Conservation (phyloP, 2,329 filamentous ascomycete species). For the Metarhizium guizhouense region DNA sequence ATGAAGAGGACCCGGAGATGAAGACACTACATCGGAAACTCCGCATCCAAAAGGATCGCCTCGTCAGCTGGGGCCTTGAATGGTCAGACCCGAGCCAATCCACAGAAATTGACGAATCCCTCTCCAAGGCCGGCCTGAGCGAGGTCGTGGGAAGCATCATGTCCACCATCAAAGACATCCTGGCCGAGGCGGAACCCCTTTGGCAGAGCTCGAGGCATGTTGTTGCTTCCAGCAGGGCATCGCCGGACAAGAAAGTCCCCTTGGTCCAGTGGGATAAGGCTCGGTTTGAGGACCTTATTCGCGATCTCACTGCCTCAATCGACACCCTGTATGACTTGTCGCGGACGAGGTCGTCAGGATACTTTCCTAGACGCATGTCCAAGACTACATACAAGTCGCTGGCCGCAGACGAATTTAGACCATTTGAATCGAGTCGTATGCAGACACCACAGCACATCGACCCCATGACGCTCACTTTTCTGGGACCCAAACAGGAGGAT, state of each 20-base stretch:
- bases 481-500: slow-evolving; percentile 31
- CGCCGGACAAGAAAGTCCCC: slow-evolving; percentile 44
- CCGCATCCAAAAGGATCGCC: slow-evolving; percentile 69
- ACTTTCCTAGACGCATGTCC: slow-evolving; percentile 20
- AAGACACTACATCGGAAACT: slow-evolving; percentile 66
- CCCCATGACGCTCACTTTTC: slow-evolving; percentile 40
- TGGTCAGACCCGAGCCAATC: slow-evolving; percentile 67
- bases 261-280: slow-evolving; percentile 58
- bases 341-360: slow-evolving; percentile 46
- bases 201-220: slow-evolving; percentile 51
- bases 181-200: slow-evolving; percentile 66
- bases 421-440: slow-evolving; percentile 52
- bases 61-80: slow-evolving; percentile 72
- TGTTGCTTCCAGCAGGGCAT: slow-evolving; percentile 28
- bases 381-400: slow-evolving; percentile 27
- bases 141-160: slow-evolving; percentile 73
- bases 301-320: slow-evolving; percentile 67
- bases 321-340: slow-evolving; percentile 74
- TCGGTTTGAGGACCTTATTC: slow-evolving; percentile 67
- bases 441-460: slow-evolving; percentile 53
- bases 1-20: slow-evolving; percentile 59
- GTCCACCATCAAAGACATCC: slow-evolving; percentile 70
- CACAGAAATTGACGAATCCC: slow-evolving; percentile 60
- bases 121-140: slow-evolving; percentile 65
- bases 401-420: slow-evolving; percentile 33